phyloP scores from a whole-genome alignment of 2,329 filamentous ascomycete species.

The Aspergillus hortae region DNA sequence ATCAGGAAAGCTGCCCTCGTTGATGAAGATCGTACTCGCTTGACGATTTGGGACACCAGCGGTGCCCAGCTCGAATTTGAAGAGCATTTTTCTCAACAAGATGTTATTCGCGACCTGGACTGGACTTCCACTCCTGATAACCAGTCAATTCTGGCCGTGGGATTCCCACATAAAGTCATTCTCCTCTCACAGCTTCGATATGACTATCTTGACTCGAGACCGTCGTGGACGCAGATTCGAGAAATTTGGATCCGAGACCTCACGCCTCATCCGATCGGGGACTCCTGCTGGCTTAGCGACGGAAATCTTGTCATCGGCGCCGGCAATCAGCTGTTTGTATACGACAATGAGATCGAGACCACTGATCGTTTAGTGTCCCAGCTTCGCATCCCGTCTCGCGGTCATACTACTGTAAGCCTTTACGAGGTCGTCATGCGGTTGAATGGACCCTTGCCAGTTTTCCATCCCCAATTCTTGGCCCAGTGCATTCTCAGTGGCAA shows the following conservation, averaged over 20 bases:
- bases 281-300: slow-evolving; percentile 85
- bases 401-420: slow-evolving; percentile 59
- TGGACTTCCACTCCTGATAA: slow-evolving; percentile 91
- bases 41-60: slow-evolving; percentile 89
- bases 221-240: slow-evolving; percentile 83
- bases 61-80: slow-evolving; percentile 78
- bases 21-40: slow-evolving; percentile 65
- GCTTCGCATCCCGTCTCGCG: slow-evolving; percentile 48
- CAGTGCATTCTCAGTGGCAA: slow-evolving; percentile 85
- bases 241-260: slow-evolving; percentile 77
- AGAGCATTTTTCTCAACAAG: slow-evolving; percentile 67
- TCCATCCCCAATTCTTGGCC: slow-evolving; percentile 86
- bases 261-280: slow-evolving; percentile 86
- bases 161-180: slow-evolving; percentile 80
- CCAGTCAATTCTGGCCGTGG: slow-evolving; percentile 87
- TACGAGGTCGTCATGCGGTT: slow-evolving; percentile 79
- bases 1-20: slow-evolving; percentile 84
- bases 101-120: slow-evolving; percentile 80
- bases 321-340: slow-evolving; percentile 86
- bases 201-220: slow-evolving; percentile 81
- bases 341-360: slow-evolving; percentile 69
- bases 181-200: slow-evolving; percentile 85
- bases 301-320: slow-evolving; percentile 83
- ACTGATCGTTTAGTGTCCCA: slow-evolving; percentile 58
- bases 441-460: slow-evolving; percentile 83